Base-by-base conservation (phyloP, 345 rosid genomes). In the Geranium rotundifolium region DNA sequence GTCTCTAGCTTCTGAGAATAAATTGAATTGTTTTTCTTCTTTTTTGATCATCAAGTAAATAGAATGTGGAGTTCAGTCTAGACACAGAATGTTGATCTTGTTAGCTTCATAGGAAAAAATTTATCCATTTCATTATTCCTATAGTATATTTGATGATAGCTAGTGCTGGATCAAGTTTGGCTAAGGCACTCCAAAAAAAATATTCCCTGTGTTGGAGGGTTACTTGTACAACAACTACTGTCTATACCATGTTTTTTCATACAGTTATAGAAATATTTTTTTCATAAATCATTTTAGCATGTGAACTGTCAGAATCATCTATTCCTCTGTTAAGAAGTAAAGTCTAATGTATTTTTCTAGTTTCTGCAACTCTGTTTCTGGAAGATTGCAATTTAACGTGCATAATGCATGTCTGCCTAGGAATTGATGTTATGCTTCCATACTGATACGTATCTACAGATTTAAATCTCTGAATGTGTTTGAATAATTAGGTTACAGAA, bases 401-500 rank as follows among this genome's bases (percentile, higher is more conserved):
- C 16, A 46, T 46, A 10, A 4, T 46, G 3, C 12, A 3, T 46
- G 52, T 14, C 1, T 46, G 1, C 27, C 27, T 23, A 23, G 27
- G 52, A 46, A 14, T 12, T 46, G 3, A 46, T 46, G 52, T 14
- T 46, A 12, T 46, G 52, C 12, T 46, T 46, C 12, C 10, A 14
- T 46, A 46, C 52, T 46, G 52, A 16, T 34, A 10, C 52, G 16
- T 46, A 0, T 46, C 3, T 46, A 3, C 15, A 14, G 3, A 7
- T 7, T 46, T 46, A 10, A 46, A 46, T 7, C 16, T 46, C 12
- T 14, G 3, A 39, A 7, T 29, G 14, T 61, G 61, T 23, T 19
- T 46, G 52, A 46, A 46, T 46, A 2, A 46, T 46, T 46, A 91
- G 99, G 99, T 64, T 93, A 70, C 55, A 79, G 99, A 56, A 88